Base-by-base conservation (phyloP, 495 filamentous ascomycete genomes). In the Choiromyces venosus region DNA sequence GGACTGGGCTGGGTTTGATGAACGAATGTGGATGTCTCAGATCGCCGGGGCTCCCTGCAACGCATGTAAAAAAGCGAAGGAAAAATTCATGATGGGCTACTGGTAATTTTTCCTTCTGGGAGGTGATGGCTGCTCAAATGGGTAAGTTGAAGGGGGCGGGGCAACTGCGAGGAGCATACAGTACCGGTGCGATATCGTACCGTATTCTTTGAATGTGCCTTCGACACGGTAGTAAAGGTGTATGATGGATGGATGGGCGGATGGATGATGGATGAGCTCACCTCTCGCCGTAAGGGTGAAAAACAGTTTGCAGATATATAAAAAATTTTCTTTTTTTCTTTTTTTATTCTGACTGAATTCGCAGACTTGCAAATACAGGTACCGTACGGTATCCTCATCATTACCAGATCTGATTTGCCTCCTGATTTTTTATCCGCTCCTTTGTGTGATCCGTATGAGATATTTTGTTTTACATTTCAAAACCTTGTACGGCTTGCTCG, bases 1-100 rank as follows among this genome's bases (percentile, higher is more conserved):
- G 29, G 71, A 61, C 73, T 71, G 69, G 42, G 69, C 69, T 76
- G 46, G 46, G 46, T 25, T 56, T 29, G 73, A 75, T 76, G 74
- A 72, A 68, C 37, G 74, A 67, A 72, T 61, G 66, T 25, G 74
- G 71, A 35, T 77, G 75, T 77, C 75, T 77, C 74, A 77, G 75
- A 77, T 77, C 75, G 75, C 74, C 69, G 75, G 75, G 29, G 46
- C 75, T 74, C 75, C 75, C 75, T 77, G 75, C 75, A 77, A n/a
- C 75, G 69, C 46, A 56, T 56, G 46, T 29, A 56, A 56, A 56
- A 56, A 29, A 14, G n/a, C 8, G n/a, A 56, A 56, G n/a, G 46
- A 56, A 56, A 56, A 56, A 56, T 56, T 56, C n/a, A 5, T 29
- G 46, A 29, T 29, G n/a, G 46, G 1, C 46, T 25, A 56, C 29